phyloP scores from a whole-genome alignment of 768 basidiomycete genomes.

The Sutorius australiensis region DNA sequence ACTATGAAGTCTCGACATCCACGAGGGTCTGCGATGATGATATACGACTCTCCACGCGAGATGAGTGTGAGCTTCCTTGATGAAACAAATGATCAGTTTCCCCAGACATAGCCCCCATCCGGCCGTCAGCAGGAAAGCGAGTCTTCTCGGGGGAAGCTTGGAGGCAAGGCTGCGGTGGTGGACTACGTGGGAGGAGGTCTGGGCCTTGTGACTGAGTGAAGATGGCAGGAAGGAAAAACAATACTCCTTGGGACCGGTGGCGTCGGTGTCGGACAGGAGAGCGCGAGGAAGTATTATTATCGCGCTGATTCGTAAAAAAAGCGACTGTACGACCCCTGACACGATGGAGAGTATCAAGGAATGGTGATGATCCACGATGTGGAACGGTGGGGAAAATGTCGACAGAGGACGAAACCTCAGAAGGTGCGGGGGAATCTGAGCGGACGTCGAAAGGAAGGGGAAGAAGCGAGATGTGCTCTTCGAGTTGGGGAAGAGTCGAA shows the following conservation, averaged over 20 bases:
- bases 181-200: slow-evolving; percentile 31
- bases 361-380: slow-evolving; percentile 36
- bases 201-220: slow-evolving; percentile 48
- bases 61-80: slow-evolving; percentile 30
- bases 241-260: slow-evolving; percentile 54
- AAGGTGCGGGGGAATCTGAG: slow-evolving; percentile 53
- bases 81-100: slow-evolving; percentile 21
- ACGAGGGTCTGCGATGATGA: slow-evolving; percentile 28
- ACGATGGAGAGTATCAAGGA: slow-evolving; percentile 52
- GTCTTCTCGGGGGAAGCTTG: slow-evolving; percentile 45
- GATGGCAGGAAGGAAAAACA: slow-evolving; percentile 82
- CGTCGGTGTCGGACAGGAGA: slow-evolving; percentile 46
- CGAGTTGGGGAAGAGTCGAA: slow-evolving; percentile 46
- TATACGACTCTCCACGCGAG: slow-evolving; percentile 26
- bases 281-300: slow-evolving; percentile 37
- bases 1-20: slow-evolving; percentile 27
- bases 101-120: slow-evolving; percentile 24
- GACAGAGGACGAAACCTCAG: slow-evolving; percentile 42
- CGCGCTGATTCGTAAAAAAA: slow-evolving; percentile 42
- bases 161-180: slow-evolving; percentile 26
- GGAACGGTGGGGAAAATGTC: slow-evolving; percentile 42
- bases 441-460: slow-evolving; percentile 61
- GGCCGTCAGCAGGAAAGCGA: slow-evolving; percentile 35
- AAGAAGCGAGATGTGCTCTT: slow-evolving; percentile 49
- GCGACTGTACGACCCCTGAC: slow-evolving; percentile 52